phyloP scores from a whole-genome alignment of 257 asterid genomes.

The Ligustrum vulgare region DNA sequence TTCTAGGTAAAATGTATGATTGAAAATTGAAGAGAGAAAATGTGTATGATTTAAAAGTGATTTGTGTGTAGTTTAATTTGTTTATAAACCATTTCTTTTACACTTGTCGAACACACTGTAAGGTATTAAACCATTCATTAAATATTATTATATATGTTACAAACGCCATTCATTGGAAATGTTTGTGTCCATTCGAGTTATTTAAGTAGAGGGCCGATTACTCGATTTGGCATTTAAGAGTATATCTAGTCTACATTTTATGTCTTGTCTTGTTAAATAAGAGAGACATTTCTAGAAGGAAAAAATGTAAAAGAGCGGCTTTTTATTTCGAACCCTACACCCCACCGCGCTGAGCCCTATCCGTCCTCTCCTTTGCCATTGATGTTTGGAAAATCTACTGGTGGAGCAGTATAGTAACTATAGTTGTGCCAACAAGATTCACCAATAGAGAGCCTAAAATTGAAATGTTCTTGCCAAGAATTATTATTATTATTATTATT shows the following conservation, averaged over 20 bases:
- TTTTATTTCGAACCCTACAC: neutral
- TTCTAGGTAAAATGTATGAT: no score
- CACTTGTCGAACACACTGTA: no score
- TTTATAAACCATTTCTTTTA: no score
- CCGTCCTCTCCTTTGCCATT: no score
- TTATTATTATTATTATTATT: no score
- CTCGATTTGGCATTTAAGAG: neutral
- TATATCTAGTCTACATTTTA: neutral
- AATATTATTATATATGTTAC: neutral
- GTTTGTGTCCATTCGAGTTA: no score
- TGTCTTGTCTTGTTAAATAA: neutral
- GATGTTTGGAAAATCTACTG: constrained; percentile 11
- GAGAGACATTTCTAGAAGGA: neutral
- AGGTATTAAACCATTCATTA: constrained; percentile 9
- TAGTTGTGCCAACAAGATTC: constrained; percentile 15
- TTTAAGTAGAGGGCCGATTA: neutral
- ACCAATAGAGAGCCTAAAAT: constrained; percentile 16
- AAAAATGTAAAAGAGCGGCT: neutral
- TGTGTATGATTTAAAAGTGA: no score
- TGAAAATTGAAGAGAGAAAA: no score
- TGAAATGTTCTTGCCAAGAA: neutral
- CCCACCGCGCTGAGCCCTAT: no score
- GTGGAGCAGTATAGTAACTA: neutral
- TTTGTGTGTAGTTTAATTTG: no score
- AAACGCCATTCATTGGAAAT: neutral